Evolutionary conservation across 1,139 yeast species (phyloP), one percentile per base, ranked within the genome.

Genomic region (Kurtzmaniella natalensis): DNA sequence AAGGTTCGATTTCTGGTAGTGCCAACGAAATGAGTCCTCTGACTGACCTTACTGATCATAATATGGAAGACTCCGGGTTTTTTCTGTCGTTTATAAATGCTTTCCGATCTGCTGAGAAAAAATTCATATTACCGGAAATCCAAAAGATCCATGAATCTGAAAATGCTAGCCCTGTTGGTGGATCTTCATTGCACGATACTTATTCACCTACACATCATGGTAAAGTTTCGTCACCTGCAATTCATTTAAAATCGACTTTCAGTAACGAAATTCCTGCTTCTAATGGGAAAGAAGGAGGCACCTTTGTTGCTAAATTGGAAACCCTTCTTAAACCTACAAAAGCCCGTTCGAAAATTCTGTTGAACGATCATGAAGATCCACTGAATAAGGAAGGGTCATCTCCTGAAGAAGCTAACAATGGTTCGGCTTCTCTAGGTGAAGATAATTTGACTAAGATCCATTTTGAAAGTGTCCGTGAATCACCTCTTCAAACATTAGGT

Each of bases 401-500:
- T 9, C 31, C 24, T 7, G 24, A 13, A 11, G 13, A 27, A 10
- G 30, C n/a, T 5, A 25, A 13, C 10, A 24, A 24, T 11, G 32
- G 15, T 21, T 9, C 18, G 3, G 21, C 11, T 17, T 33, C 30
- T 16, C 32, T 22, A 4, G 26, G 14, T 11, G 26, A 11, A 10
- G 26, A 23, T 4, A 23, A 16, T 11, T 23, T 23, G 16, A 23
- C 59, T 9, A 54, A 54, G 35, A 63, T 69, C 14, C 76, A 70
- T 32, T 83, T 84, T 46, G 75, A 71, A 42, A 78, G 89, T 0
- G 55, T 82, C 1, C 62, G 79, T 27, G 67, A 73, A 40, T 63
- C 78, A 24, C 72, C 83, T 0, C 51, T 81, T 17, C 67, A 72
- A 24, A 77, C 94, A 0, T 54, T 86, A 43, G 95, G 95, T 1